phyloP scores from a whole-genome alignment of 805 yeast species.

The Zygoascus tannicola region DNA sequence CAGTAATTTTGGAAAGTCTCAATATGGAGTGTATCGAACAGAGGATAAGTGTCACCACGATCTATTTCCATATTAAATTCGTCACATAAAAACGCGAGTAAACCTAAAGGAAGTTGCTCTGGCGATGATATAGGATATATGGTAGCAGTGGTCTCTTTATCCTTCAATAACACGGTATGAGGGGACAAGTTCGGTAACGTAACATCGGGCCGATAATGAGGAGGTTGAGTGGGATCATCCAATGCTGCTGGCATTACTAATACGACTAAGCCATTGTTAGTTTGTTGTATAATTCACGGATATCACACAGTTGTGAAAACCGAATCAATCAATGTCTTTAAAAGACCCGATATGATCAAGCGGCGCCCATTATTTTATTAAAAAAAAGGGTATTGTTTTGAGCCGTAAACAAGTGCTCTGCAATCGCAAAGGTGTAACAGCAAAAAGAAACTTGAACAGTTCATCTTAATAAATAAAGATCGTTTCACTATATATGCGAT shows the following conservation, averaged over 20 bases:
- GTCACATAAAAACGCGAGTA: slow-evolving; percentile 74
- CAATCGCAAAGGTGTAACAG: too few species aligned
- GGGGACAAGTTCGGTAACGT: slow-evolving; percentile 40
- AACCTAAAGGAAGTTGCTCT: slow-evolving; percentile 63
- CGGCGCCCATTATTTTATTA: too few species aligned
- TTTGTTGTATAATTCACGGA: too few species aligned
- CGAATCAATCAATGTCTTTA: too few species aligned
- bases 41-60: slow-evolving; percentile 80
- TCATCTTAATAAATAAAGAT: too few species aligned
- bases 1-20: slow-evolving; percentile 76
- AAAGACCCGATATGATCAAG: too few species aligned
- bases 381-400: too few species aligned
- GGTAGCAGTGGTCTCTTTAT: slow-evolving; percentile 88
- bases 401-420: too few species aligned
- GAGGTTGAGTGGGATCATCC: slow-evolving; percentile 42
- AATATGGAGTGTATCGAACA: slow-evolving; percentile 66
- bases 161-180: slow-evolving; percentile 70
- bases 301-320: too few species aligned
- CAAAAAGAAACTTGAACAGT: too few species aligned
- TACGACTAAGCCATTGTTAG: too few species aligned
- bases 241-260: slow-evolving; percentile 44
- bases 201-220: slow-evolving; percentile 38
- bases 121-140: slow-evolving; percentile 72
- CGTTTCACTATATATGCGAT: too few species aligned
- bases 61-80: slow-evolving; percentile 91